Conservation (phyloP, 2,329 filamentous ascomycete genomes). For the Beauveria pseudobassiana region DNA sequence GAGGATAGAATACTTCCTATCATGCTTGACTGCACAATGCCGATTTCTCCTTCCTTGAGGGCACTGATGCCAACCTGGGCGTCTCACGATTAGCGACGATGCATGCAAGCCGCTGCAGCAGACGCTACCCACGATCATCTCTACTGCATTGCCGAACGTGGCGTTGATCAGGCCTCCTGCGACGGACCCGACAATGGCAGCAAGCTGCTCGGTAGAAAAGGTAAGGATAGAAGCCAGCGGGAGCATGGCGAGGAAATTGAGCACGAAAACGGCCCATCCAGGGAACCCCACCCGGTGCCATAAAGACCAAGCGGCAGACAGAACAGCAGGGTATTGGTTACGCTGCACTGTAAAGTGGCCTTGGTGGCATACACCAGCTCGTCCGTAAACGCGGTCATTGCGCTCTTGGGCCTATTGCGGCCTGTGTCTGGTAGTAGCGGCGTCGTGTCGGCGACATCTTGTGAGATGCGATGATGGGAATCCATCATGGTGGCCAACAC, state of each 20-base stretch:
- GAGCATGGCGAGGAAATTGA: slow-evolving; percentile 59
- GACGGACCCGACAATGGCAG: slow-evolving; percentile 53
- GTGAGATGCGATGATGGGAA: not conserved
- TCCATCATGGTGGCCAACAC: not conserved
- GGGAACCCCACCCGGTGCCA: slow-evolving; percentile 41
- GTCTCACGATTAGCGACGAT: not conserved
- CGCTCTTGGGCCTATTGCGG: not conserved
- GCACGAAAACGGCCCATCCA: slow-evolving; percentile 40
- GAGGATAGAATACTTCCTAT: slow-evolving; percentile 11
- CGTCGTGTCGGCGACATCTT: slow-evolving; percentile 3
- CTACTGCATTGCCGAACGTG: slow-evolving; percentile 59
- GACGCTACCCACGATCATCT: slow-evolving; percentile 45
- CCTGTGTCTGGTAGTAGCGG: not conserved
- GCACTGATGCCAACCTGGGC: slow-evolving; percentile 10
- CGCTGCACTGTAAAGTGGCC: slow-evolving; percentile 13
- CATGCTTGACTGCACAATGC: slow-evolving; percentile 11
- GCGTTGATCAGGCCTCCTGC: slow-evolving; percentile 57
- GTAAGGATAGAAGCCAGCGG: slow-evolving; percentile 54
- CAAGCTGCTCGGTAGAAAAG: slow-evolving; percentile 57
- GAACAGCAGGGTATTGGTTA: slow-evolving; percentile 48
- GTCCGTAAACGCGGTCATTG: not conserved
- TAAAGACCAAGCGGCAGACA: slow-evolving; percentile 59
- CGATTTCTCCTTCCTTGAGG: slow-evolving; percentile 11
- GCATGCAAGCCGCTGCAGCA: not conserved
- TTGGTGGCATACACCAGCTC: slow-evolving; percentile 10